These are phyloP conservation scores for Fraxinus cuspidata DNA, from an alignment of 257 asterid genomes.

Conservation along the genomic window DNA sequence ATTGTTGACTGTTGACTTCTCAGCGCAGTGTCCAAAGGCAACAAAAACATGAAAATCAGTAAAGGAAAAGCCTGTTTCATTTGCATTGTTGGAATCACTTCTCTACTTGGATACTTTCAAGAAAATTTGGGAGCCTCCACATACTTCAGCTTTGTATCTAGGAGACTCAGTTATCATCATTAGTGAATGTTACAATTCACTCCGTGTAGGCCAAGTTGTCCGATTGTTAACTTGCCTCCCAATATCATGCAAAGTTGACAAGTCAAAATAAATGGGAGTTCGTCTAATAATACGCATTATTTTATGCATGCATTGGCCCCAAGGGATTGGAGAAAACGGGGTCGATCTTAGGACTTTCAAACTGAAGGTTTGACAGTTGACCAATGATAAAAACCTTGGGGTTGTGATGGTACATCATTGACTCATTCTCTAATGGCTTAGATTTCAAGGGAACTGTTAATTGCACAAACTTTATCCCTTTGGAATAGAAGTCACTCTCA, in stretches of 20 bases:
- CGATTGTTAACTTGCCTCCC: background rate
- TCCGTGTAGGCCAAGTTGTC: background rate
- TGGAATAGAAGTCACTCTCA: background rate
- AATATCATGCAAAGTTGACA: too few relatives aligned
- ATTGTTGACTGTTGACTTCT: background rate
- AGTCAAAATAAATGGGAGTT: background rate
- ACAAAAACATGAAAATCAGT: constrained; percentile 2
- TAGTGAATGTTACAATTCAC: too few relatives aligned
- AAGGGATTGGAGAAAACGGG: too few relatives aligned
- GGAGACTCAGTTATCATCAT: background rate
- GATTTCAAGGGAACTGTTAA: background rate
- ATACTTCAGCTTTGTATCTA: background rate
- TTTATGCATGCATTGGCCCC: too few relatives aligned
- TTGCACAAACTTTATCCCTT: background rate
- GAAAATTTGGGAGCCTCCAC: background rate
- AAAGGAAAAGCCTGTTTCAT: background rate
- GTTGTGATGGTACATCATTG: background rate
- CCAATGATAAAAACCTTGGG: background rate
- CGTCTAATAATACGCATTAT: too few relatives aligned
- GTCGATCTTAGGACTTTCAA: too few relatives aligned
- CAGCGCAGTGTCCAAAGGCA: background rate
- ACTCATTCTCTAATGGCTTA: background rate
- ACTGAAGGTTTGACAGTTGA: too few relatives aligned
- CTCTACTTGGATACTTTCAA: background rate
- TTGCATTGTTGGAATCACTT: background rate